Evolutionary conservation across 1,284 basidiomycete genomes (phyloP), one percentile per base, ranked within the genome.

Genomic region (Leccinum glutinopallens): DNA sequence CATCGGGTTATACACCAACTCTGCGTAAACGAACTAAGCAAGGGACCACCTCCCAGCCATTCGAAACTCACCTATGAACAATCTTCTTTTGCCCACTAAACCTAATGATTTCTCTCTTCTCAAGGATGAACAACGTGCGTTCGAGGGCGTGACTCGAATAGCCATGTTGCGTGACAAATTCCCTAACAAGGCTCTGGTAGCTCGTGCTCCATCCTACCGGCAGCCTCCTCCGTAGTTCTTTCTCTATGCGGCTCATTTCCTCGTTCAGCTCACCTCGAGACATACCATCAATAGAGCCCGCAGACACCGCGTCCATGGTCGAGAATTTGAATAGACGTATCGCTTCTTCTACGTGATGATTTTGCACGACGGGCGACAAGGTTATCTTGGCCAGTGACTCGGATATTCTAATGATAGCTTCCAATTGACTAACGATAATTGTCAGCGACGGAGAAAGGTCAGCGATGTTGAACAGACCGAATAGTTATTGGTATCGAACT

Each of bases 401-500:
- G 5, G 96, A 98, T 73, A 99, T 99, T 55, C 97, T 96, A 72
- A 99, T 95, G 72, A 99, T 97, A 43, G 97, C 97, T 81, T 99
- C 97, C 8, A 99, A 84, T 89, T 99, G 97, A 69, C 95, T 97
- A 71, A 13, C 55, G 32, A 60, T 17, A 1, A 65, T 56, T 29
- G 12, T 70, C 35, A 69, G 58, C 57, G 17, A 66, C n/a, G 22
- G 66, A 58, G 5, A 54, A 37, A 53, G 15, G 60, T 35, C 25
- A 53, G 37, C 53, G 6, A 25, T 37, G 22, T n/a, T 58, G 17
- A 56, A 80, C 86, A 60, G 68, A 95, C 94, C 96, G 94, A 72
- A 99, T 86, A 10, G 97, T 99, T 72, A 99, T 99, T 0, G 97
- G 97, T 71, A 99, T 99, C 1, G 96, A 97, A 70, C 94, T 97